A percentile compares a stretch with the other conserved stretches of the same genome.
These are phyloP conservation scores for Apiospora malaysiana DNA, from an alignment of 2,329 filamentous ascomycete genomes.

Conservation along the genomic window DNA sequence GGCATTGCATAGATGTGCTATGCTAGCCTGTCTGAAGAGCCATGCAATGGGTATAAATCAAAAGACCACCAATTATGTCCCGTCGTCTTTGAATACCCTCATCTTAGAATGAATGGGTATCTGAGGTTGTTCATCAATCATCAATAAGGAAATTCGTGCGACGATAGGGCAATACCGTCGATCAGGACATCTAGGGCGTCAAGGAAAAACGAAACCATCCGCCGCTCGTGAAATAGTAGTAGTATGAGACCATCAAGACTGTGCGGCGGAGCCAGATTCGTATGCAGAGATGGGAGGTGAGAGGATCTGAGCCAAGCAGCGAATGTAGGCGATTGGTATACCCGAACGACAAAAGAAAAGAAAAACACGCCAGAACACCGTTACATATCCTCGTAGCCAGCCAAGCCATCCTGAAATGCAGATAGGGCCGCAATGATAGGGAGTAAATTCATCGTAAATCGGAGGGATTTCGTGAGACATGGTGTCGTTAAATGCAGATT, in stretches of 20 bases:
- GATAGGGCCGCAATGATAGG: conserved; percentile 14
- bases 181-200: conserved; percentile 19
- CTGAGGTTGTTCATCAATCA: conserved; percentile 39
- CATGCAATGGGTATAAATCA: conserved; percentile 26
- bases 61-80: conserved; percentile 28
- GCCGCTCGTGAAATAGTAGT: conserved; percentile 21
- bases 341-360: conserved; percentile 28
- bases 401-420: conserved; percentile 22
- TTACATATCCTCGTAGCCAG: conserved; percentile 23
- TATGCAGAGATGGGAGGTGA: conserved; percentile 18
- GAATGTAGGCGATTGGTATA: conserved; percentile 35
- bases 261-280: neutral
- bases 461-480: conserved; percentile 31
- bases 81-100: conserved; percentile 39
- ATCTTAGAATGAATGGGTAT: conserved; percentile 44
- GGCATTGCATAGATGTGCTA: neutral
- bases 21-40: conserved; percentile 10
- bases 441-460: conserved; percentile 26
- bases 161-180: conserved; percentile 13
- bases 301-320: conserved; percentile 35
- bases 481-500: conserved; percentile 17
- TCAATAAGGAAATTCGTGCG: conserved; percentile 30
- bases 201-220: neutral
- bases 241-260: conserved; percentile 18
- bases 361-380: conserved; percentile 35